phyloP scores from a whole-genome alignment of 192 early-diverging fungal genomes.

The Umbelopsis sp. region DNA sequence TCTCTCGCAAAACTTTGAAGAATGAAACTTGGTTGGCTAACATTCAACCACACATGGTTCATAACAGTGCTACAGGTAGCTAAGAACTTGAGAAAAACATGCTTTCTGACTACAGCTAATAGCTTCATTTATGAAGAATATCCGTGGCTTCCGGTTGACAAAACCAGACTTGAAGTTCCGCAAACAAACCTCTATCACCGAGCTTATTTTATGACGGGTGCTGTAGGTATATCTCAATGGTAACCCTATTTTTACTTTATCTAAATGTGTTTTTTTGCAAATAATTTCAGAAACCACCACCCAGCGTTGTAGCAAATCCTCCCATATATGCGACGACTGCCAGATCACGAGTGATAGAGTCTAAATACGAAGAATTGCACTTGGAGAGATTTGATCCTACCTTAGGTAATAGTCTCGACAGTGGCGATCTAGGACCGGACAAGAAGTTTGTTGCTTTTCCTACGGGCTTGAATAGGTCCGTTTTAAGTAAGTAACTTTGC shows the following conservation, averaged over 20 bases:
- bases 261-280: too few species aligned
- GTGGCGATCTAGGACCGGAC: not conserved
- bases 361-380: too few species aligned
- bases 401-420: not conserved
- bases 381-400: slow-evolving; percentile 6
- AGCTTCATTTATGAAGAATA: not conserved
- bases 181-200: not conserved
- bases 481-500: not conserved
- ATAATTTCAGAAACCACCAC: too few species aligned
- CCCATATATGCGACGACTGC: too few species aligned
- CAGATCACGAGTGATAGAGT: too few species aligned
- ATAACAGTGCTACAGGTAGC: not conserved
- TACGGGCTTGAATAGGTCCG: not conserved
- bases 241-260: too few species aligned
- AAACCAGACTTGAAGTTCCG: slow-evolving; percentile 9
- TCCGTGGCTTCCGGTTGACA: slow-evolving; percentile 1
- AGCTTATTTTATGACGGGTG: not conserved
- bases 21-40: not conserved
- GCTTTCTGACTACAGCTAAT: not conserved
- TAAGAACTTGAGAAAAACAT: not conserved
- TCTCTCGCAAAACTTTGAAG: not conserved
- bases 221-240: not conserved
- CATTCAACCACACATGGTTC: not conserved
- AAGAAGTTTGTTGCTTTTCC: not conserved
- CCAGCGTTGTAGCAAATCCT: too few species aligned